phyloP scores from a whole-genome alignment of 495 filamentous ascomycete genomes.

The Lineolata rhizophorae region DNA sequence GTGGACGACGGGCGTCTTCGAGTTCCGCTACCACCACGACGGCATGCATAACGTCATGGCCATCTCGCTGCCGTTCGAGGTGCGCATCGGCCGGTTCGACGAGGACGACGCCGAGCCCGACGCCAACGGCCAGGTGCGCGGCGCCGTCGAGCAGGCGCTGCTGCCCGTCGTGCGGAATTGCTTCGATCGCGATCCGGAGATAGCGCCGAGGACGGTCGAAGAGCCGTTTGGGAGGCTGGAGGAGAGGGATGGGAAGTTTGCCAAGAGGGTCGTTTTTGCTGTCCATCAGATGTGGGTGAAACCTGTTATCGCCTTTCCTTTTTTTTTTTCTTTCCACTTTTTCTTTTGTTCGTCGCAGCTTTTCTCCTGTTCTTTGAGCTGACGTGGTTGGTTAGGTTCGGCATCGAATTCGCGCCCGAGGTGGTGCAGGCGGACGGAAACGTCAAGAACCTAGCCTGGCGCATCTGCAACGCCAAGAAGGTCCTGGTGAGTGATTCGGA shows the following conservation, averaged over 20 bases:
- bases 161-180: slow-evolving; percentile 74
- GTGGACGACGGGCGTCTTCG: slow-evolving; percentile 90
- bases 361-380: slow-evolving; percentile 1
- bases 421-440: slow-evolving; percentile 88
- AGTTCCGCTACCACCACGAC: slow-evolving; percentile 92
- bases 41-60: slow-evolving; percentile 92
- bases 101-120: slow-evolving; percentile 34
- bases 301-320: not conserved
- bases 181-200: slow-evolving; percentile 77
- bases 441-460: slow-evolving; percentile 79
- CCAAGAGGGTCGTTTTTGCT: slow-evolving; percentile 75
- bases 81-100: slow-evolving; percentile 58
- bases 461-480: slow-evolving; percentile 86
- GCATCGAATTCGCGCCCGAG: slow-evolving; percentile 80
- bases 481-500: slow-evolving; percentile 81
- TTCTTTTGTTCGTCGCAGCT: too few relatives aligned
- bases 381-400: slow-evolving; percentile 34
- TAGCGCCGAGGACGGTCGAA: slow-evolving; percentile 59
- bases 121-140: slow-evolving; percentile 25
- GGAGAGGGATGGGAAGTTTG: slow-evolving; percentile 70
- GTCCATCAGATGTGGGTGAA: slow-evolving; percentile 62
- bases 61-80: slow-evolving; percentile 81
- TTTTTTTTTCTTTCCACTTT: too few relatives aligned
- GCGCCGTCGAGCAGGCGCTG: slow-evolving; percentile 50
- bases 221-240: slow-evolving; percentile 69